Percentiles rank a stretch among this genome's conserved stretches.
These are phyloP conservation scores for Peniophora sp. DNA, from an alignment of 1,284 basidiomycete species.

Conservation along the genomic window DNA sequence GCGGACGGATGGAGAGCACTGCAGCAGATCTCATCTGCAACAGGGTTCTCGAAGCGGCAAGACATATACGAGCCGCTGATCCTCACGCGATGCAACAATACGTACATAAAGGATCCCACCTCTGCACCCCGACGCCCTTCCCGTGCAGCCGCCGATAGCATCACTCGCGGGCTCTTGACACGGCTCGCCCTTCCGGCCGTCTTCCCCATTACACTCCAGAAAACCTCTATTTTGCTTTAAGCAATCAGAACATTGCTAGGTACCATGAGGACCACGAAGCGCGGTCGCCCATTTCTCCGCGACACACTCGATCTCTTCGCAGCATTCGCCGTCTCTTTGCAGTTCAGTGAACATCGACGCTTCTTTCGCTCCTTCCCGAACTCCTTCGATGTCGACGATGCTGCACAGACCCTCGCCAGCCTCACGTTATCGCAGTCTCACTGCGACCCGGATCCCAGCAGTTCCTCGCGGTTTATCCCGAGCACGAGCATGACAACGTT, in stretches of 20 bases:
- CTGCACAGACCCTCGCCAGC: constrained; percentile 87
- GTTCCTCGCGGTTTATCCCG: constrained; percentile 94
- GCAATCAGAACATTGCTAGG: constrained; percentile 75
- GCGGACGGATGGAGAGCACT: too few relatives aligned
- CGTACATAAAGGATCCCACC: too few relatives aligned
- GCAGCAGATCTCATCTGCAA: too few relatives aligned
- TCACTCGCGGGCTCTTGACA: too few relatives aligned
- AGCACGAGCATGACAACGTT: constrained; percentile 99
- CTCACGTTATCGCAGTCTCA: constrained; percentile 99
- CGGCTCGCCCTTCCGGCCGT: too few relatives aligned
- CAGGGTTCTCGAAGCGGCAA: too few relatives aligned
- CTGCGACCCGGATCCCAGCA: constrained; percentile 94
- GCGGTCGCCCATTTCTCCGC: constrained; percentile 89
- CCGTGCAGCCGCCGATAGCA: too few relatives aligned
- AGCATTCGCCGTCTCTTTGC: constrained; percentile 90
- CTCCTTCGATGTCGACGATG: constrained; percentile 93
- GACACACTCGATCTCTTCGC: constrained; percentile 98
- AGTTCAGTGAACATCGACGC: constrained; percentile 85
- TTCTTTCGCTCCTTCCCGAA: constrained; percentile 95
- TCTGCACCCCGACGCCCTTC: too few relatives aligned
- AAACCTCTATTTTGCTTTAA: background rate
- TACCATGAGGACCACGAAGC: constrained; percentile 96
- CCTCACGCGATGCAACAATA: too few relatives aligned
- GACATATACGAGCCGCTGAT: too few relatives aligned
- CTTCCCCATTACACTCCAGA: too few relatives aligned